phyloP scores from a whole-genome alignment of 2,329 filamentous ascomycete genomes.

The Fusarium clavum region DNA sequence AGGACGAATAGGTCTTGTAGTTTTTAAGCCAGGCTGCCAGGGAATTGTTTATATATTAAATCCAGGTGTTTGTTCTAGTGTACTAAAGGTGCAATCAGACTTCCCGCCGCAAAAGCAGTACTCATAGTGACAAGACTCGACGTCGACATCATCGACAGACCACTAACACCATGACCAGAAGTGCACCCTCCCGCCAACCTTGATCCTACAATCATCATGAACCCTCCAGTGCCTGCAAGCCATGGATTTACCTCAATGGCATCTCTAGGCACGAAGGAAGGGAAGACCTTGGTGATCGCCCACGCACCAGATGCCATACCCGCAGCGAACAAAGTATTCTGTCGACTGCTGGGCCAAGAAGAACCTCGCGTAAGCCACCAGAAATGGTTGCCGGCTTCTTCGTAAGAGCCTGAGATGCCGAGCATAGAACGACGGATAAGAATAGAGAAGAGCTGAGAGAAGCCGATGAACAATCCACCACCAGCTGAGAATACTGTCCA shows the following conservation, averaged over 20 bases:
- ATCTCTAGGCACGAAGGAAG: slow-evolving; percentile 45
- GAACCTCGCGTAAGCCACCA: slow-evolving; percentile 56
- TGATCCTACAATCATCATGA: slow-evolving; percentile 68
- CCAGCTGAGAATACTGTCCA: slow-evolving; percentile 58
- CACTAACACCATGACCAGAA: slow-evolving; percentile 76
- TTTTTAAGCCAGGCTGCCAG: rapidly evolving
- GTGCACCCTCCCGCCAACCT: slow-evolving; percentile 75
- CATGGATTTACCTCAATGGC: slow-evolving; percentile 51
- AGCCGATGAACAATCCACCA: slow-evolving; percentile 69
- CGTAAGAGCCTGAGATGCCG: slow-evolving; percentile 71
- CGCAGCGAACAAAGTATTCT: slow-evolving; percentile 63
- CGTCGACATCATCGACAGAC: slow-evolving; percentile 70
- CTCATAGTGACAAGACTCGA: slow-evolving; percentile 72
- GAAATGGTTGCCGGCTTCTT: slow-evolving; percentile 68
- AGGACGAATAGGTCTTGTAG: background rate
- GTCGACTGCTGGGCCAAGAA: slow-evolving; percentile 51
- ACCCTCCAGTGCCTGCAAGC: slow-evolving; percentile 64
- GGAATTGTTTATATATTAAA: background rate
- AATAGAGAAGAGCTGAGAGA: slow-evolving; percentile 68
- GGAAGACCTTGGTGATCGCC: slow-evolving; percentile 50
- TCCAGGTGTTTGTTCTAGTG: slow-evolving; percentile 28
- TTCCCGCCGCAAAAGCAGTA: slow-evolving; percentile 67
- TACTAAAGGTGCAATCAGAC: slow-evolving; percentile 45
- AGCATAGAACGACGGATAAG: slow-evolving; percentile 64
- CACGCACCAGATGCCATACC: slow-evolving; percentile 63